A percentile compares a stretch with the other conserved stretches of the same genome.
Evolutionary conservation across 257 asterid genomes (phyloP).

Genomic region (Catharanthus roseus): DNA sequence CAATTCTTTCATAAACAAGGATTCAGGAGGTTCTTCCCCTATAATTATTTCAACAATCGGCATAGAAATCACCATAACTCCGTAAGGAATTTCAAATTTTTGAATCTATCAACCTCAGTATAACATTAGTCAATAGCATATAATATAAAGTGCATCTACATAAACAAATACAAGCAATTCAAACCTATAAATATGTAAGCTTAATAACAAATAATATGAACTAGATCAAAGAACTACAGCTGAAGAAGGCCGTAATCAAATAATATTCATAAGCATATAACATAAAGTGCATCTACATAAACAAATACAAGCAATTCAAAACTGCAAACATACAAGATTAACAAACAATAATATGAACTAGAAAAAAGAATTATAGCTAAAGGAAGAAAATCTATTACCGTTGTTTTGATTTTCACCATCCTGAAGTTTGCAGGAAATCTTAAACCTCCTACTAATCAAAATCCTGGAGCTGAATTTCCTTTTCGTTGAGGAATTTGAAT

Average conservation of each 20-base stretch:
- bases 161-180: neutral
- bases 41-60: conserved; percentile 17
- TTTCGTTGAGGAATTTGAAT: neutral
- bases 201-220: neutral
- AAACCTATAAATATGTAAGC: neutral
- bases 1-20: conserved; percentile 84
- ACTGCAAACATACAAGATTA: neutral
- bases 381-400: conserved; percentile 26
- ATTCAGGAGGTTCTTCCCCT: conserved; percentile 97
- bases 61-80: neutral
- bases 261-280: too few species aligned
- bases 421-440: conserved; percentile 47
- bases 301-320: neutral
- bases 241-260: too few species aligned
- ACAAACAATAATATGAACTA: neutral
- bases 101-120: neutral
- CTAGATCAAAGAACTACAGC: neutral
- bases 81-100: too few species aligned
- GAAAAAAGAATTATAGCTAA: neutral
- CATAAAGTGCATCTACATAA: neutral
- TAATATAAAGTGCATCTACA: neutral
- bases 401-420: conserved; percentile 47
- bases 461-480: conserved; percentile 27
- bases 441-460: conserved; percentile 27
- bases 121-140: neutral